Evolutionary conservation across 257 asterid species (phyloP).

Genomic region (Nicotiana noctiflora): DNA sequence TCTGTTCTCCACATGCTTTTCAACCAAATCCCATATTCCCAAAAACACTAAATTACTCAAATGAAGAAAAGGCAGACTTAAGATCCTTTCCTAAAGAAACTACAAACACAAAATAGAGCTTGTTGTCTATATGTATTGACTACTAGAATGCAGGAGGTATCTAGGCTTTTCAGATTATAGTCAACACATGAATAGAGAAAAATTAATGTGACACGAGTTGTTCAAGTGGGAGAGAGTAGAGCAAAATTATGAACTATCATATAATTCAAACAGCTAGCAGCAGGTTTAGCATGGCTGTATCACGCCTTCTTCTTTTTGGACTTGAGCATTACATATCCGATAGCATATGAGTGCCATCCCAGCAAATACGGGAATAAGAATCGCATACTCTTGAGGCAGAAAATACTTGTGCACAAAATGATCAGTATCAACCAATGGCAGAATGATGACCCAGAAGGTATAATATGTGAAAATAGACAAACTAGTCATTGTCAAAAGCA

Average conservation of each 20-base stretch:
- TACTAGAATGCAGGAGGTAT: neutral
- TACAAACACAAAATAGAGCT: neutral
- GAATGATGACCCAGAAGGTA: conserved; percentile 85
- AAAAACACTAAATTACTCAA: too few species aligned
- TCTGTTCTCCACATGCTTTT: too few species aligned
- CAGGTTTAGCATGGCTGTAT: conserved; percentile 10
- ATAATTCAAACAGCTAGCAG: neutral
- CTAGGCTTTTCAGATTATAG: neutral
- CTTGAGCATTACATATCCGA: conserved; percentile 83
- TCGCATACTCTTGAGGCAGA: conserved; percentile 81
- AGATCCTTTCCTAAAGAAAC: neutral
- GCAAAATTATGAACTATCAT: neutral
- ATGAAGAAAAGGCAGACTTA: too few species aligned
- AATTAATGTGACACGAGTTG: neutral
- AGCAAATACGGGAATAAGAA: conserved; percentile 54
- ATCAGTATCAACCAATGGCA: conserved; percentile 88
- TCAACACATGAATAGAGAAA: neutral
- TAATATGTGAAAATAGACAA: conserved; percentile 80
- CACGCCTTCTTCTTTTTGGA: conserved; percentile 66
- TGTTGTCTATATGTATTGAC: neutral
- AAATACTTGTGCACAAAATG: conserved; percentile 93
- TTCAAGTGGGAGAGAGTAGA: neutral
- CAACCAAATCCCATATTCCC: too few species aligned
- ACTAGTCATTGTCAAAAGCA: conserved; percentile 66
- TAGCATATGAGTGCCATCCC: conserved; percentile 54